Evolutionary conservation across 2,329 filamentous ascomycete species (phyloP), one percentile per base, ranked within the genome.

Genomic region (Neocucurbitaria cava): DNA sequence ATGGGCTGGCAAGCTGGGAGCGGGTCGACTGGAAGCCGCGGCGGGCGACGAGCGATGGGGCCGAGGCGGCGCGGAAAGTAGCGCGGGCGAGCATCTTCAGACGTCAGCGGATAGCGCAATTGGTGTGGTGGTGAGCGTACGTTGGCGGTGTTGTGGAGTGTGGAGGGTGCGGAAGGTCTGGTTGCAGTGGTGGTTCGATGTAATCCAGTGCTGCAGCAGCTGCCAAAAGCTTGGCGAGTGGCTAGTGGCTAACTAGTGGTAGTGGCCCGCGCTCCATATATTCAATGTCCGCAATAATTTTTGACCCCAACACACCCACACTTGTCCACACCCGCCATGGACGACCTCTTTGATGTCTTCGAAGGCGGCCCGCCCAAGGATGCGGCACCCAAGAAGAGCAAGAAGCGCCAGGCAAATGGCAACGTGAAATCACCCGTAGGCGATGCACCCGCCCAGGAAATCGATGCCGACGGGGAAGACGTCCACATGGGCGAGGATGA

Each of bases 21-120:
- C 91, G 91, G 77, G 94, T 96, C 74, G 91, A 87, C 80, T 92
- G 89, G 89, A 99, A 97, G 82, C 89, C 92, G 80, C 95, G 93
- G 83, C 92, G 92, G 85, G 89, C 85, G 82, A 92, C 83, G 76
- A 88, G 78, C 65, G 85, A 81, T 75, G 87, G 68, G 62, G 66
- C 87, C 76, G 88, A 74, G 65, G 77, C 78, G 77, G 84, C 80
- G 78, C 89, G 89, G 81, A 86, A 77, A 68, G 82, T 82, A 68
- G 83, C 76, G 76, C 83, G 82, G 69, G 91, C 85, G 79, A 95
- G 83, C 92, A 96, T 96, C 91, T 96, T 73, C 24, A 49, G 49
- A 44, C 30, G 65, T 79, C 76, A 83, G 58, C 64, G 61, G 46
- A 26, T 39, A 30, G 30, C 0, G 45, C 62, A 71, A 72, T 73